phyloP scores from a whole-genome alignment of 352 stramenopile species.

The Aphanomyces stellatus region DNA sequence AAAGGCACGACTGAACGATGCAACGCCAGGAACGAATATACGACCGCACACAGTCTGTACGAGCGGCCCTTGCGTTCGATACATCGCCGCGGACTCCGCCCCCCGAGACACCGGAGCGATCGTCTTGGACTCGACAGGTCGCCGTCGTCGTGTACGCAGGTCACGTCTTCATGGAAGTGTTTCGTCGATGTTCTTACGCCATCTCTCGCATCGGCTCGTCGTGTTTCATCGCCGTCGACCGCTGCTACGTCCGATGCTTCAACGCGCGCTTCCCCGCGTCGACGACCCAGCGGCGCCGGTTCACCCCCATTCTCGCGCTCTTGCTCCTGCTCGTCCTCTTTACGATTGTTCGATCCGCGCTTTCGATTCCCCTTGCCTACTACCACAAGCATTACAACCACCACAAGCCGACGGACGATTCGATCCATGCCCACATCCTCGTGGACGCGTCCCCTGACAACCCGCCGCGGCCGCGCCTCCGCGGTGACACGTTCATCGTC shows the following conservation, averaged over 20 bases:
- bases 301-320: constrained; percentile 12
- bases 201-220: not conserved
- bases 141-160: constrained; percentile 2
- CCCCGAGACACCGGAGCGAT: not conserved
- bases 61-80: constrained; percentile 15
- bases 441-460: constrained; percentile 31
- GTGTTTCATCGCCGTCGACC: not conserved
- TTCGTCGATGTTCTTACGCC: not conserved
- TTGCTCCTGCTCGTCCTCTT: not conserved
- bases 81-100: not conserved
- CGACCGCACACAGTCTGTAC: constrained; percentile 14
- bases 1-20: too few relatives aligned
- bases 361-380: constrained; percentile 6
- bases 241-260: constrained; percentile 14
- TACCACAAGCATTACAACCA: not conserved
- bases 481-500: constrained; percentile 35
- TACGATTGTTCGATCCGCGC: constrained; percentile 6
- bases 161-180: constrained; percentile 1
- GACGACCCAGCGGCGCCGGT: not conserved
- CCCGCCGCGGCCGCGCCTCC: constrained; percentile 24
- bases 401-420: constrained; percentile 23
- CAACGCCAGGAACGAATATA: constrained; percentile 1
- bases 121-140: constrained; percentile 6
- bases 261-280: not conserved
- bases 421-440: constrained; percentile 54